Conservation (phyloP, 179 eudicot species). For the Silene coronaria region DNA sequence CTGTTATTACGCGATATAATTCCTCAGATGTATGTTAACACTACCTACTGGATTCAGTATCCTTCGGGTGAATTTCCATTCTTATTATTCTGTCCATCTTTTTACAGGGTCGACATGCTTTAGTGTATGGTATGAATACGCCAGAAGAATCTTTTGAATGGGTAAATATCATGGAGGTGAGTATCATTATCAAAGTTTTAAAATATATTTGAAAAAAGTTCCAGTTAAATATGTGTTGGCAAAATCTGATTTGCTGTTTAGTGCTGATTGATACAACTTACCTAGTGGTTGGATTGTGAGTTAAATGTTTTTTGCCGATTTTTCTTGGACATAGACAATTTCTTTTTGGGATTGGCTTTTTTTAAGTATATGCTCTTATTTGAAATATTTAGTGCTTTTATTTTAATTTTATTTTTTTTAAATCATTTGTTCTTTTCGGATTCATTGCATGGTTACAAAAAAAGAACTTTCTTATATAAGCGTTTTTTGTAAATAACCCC, state of each 20-base stretch:
- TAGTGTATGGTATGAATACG: constrained; percentile 37
- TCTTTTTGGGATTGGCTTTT: background rate
- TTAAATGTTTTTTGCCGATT: background rate
- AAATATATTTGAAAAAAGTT: background rate
- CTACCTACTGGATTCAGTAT: constrained; percentile 12
- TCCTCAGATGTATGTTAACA: constrained; percentile 33
- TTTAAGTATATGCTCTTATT: too few relatives aligned
- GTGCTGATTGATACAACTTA: background rate
- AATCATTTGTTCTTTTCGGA: too few relatives aligned
- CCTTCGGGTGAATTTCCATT: background rate
- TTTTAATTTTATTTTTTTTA: too few relatives aligned
- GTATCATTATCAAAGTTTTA: constrained; percentile 8
- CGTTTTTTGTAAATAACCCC: too few relatives aligned
- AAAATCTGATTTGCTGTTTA: background rate
- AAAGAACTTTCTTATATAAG: too few relatives aligned
- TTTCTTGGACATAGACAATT: background rate
- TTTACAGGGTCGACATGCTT: constrained; percentile 43
- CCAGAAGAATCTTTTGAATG: constrained; percentile 63
- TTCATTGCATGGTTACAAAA: too few relatives aligned
- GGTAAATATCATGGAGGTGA: constrained; percentile 63
- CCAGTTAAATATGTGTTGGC: background rate
- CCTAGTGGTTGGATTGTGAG: background rate
- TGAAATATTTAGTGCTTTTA: too few relatives aligned
- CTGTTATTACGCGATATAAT: constrained; percentile 38
- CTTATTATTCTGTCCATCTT: constrained; percentile 17